phyloP scores from a whole-genome alignment of 495 filamentous ascomycete species.

The Podospora comata region DNA sequence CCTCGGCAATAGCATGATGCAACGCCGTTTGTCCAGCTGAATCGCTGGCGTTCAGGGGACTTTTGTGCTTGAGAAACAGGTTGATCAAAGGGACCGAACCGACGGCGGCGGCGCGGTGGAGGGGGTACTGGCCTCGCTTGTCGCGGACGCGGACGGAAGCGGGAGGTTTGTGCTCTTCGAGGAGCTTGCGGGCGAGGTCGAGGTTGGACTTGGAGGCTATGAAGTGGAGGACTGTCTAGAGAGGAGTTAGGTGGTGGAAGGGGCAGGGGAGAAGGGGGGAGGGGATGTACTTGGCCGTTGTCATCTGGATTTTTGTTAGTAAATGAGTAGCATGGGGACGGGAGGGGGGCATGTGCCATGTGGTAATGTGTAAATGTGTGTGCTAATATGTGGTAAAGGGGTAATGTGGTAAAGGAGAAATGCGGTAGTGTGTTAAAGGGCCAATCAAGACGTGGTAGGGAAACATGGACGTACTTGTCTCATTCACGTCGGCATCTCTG shows the following conservation, averaged over 20 bases:
- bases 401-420: neutral
- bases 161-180: conserved; percentile 59
- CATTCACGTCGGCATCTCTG: conserved; percentile 79
- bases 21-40: conserved; percentile 77
- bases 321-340: conserved; percentile 5
- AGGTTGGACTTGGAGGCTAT: conserved; percentile 84
- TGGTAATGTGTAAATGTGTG: too few relatives aligned
- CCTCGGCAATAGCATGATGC: conserved; percentile 92
- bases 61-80: conserved; percentile 70
- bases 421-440: neutral
- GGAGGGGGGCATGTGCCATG: neutral
- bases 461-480: conserved; percentile 58
- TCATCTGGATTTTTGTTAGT: conserved; percentile 35
- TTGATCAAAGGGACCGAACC: conserved; percentile 84
- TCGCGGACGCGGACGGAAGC: conserved; percentile 84
- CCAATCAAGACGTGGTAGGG: too few relatives aligned
- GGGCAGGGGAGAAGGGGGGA: neutral
- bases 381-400: too few relatives aligned
- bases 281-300: conserved; percentile 54
- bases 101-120: conserved; percentile 89
- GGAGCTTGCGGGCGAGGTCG: conserved; percentile 71
- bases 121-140: conserved; percentile 75
- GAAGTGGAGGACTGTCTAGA: conserved; percentile 85
- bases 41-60: conserved; percentile 86
- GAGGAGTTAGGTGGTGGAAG: neutral